These are phyloP conservation scores for Colletotrichum lentis DNA, from an alignment of 2,329 filamentous ascomycete species.

Conservation along the genomic window DNA sequence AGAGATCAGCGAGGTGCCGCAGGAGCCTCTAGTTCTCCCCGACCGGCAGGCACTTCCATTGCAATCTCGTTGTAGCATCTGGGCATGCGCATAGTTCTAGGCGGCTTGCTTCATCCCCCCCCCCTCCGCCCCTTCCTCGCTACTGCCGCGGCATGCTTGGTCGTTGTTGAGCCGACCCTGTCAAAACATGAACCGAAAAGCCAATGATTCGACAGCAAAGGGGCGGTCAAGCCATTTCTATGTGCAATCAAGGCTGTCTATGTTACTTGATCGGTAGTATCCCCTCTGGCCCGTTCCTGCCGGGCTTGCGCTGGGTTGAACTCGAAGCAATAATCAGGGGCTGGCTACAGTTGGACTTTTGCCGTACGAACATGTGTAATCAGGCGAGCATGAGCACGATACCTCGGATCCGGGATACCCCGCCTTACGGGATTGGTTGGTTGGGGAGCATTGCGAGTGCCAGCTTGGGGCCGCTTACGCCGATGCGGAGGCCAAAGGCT, in stretches of 20 bases:
- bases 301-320: neutral
- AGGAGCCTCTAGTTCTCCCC: neutral
- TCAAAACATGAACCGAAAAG: neutral
- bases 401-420: too few species aligned
- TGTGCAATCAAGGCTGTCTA: neutral
- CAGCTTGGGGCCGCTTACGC: neutral
- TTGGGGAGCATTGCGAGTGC: neutral
- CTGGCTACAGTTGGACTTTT: too few species aligned
- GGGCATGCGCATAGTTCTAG: neutral
- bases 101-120: neutral
- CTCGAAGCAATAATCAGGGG: too few species aligned
- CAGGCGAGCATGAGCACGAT: neutral
- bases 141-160: neutral
- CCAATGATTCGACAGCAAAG: neutral
- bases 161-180: neutral
- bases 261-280: neutral
- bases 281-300: neutral
- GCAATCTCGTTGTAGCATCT: neutral
- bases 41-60: neutral
- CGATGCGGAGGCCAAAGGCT: neutral
- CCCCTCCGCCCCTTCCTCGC: neutral
- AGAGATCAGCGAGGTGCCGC: neutral
- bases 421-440: neutral
- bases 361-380: neutral
- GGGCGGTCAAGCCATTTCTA: neutral